These are phyloP conservation scores for Silene uniflora DNA, from an alignment of 148 eudicot genomes.

Conservation along the genomic window DNA sequence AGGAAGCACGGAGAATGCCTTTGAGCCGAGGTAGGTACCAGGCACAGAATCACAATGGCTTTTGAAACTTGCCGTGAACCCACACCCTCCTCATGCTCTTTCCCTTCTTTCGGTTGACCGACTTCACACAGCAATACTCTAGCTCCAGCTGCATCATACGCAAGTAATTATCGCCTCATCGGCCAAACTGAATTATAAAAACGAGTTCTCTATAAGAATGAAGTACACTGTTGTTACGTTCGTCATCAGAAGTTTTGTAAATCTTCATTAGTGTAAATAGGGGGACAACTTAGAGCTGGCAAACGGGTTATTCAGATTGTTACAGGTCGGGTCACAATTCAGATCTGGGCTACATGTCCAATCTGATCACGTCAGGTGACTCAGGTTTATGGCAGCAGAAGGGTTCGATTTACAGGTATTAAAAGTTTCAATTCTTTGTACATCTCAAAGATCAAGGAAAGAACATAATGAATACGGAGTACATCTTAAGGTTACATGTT, in stretches of 20 bases:
- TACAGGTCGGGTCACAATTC: too few species aligned
- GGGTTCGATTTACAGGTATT: too few species aligned
- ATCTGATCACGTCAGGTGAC: too few species aligned
- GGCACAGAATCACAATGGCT: conserved; percentile 37
- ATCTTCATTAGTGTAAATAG: not conserved
- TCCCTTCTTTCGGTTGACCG: conserved; percentile 65
- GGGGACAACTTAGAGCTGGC: not conserved
- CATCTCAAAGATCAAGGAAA: too few species aligned
- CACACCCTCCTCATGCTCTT: conserved; percentile 86
- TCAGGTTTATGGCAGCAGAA: too few species aligned
- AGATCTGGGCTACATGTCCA: too few species aligned
- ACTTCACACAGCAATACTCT: conserved; percentile 84
- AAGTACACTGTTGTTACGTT: too few species aligned
- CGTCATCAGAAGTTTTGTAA: not conserved
- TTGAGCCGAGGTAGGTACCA: not conserved
- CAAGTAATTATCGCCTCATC: not conserved
- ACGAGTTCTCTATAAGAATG: not conserved
- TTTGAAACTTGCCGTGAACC: conserved; percentile 93
- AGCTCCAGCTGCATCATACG: conserved; percentile 66
- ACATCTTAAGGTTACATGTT: too few species aligned
- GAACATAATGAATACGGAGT: too few species aligned
- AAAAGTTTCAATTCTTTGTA: too few species aligned
- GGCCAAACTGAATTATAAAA: not conserved
- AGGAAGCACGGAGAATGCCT: not conserved
- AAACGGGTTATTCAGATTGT: too few species aligned